phyloP scores from a whole-genome alignment of 2,329 filamentous ascomycete species.

The Apiospora marii region DNA sequence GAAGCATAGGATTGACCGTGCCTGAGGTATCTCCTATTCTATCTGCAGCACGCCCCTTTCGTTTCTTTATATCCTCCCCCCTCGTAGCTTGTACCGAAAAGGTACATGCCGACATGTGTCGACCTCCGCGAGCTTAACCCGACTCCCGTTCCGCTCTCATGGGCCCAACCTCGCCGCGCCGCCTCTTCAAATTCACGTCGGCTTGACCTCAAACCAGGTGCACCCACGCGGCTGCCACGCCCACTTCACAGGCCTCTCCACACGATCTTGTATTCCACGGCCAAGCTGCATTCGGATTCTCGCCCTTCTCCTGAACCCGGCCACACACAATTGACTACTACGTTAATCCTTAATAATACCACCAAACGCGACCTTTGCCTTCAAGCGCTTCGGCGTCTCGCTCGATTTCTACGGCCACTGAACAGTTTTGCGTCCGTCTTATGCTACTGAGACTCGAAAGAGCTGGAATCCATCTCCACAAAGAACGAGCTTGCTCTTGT shows the following conservation, averaged over 20 bases:
- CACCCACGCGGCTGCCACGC: conserved; percentile 6
- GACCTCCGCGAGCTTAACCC: conserved; percentile 16
- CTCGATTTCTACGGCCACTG: neutral
- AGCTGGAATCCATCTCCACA: neutral
- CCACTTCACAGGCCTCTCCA: neutral
- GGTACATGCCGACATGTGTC: conserved; percentile 21
- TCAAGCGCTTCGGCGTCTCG: neutral
- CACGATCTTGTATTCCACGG: neutral
- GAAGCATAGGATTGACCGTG: neutral
- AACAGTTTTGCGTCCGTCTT: neutral
- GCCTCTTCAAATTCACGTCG: conserved; percentile 18
- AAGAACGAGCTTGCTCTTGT: neutral
- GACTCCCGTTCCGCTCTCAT: conserved; percentile 17
- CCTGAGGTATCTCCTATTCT: conserved; percentile 1
- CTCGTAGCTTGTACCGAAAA: neutral
- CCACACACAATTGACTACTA: neutral
- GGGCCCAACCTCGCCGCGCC: conserved; percentile 19
- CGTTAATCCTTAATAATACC: conserved; percentile 16
- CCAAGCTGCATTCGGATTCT: neutral
- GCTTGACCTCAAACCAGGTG: conserved; percentile 5
- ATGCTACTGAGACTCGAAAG: neutral
- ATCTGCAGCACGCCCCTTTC: neutral
- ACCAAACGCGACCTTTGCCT: neutral
- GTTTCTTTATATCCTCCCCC: neutral
- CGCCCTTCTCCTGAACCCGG: neutral